Evolutionary conservation across 2,329 filamentous ascomycete genomes (phyloP).

Genomic region (Balansia obtecta): DNA sequence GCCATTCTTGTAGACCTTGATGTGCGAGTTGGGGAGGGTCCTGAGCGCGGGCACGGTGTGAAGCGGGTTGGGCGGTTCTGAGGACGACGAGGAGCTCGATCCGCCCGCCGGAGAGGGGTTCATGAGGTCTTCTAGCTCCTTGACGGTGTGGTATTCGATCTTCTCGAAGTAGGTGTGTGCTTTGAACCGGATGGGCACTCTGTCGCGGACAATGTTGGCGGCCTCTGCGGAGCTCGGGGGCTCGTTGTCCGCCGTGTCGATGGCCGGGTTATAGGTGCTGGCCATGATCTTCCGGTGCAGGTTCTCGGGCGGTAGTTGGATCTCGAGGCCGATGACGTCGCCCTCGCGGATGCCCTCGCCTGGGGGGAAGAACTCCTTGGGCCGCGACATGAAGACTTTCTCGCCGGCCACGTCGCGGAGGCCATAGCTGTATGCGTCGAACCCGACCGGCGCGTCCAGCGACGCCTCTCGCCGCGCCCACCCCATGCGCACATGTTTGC

Average conservation of each 20-base stretch:
- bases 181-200: conserved; percentile 90
- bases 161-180: conserved; percentile 89
- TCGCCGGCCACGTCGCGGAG: conserved; percentile 83
- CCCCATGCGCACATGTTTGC: conserved; percentile 67
- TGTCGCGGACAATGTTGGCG: conserved; percentile 82
- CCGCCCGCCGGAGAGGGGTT: conserved; percentile 47
- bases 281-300: conserved; percentile 82
- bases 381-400: conserved; percentile 84
- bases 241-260: conserved; percentile 54
- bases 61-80: conserved; percentile 54
- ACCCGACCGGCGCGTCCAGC: conserved; percentile 72
- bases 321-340: conserved; percentile 89
- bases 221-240: conserved; percentile 37
- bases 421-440: conserved; percentile 88
- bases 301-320: conserved; percentile 73
- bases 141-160: conserved; percentile 76
- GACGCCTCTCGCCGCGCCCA: conserved; percentile 74
- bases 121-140: conserved; percentile 77
- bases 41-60: conserved; percentile 65
- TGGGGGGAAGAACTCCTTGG: conserved; percentile 75
- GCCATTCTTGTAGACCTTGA: conserved; percentile 91
- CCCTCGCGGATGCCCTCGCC: conserved; percentile 74
- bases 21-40: conserved; percentile 73
- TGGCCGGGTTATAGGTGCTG: conserved; percentile 75
- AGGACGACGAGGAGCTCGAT: conserved; percentile 28